Conservation (phyloP, 2,329 filamentous ascomycete species). For the Fusarium robinianum region DNA sequence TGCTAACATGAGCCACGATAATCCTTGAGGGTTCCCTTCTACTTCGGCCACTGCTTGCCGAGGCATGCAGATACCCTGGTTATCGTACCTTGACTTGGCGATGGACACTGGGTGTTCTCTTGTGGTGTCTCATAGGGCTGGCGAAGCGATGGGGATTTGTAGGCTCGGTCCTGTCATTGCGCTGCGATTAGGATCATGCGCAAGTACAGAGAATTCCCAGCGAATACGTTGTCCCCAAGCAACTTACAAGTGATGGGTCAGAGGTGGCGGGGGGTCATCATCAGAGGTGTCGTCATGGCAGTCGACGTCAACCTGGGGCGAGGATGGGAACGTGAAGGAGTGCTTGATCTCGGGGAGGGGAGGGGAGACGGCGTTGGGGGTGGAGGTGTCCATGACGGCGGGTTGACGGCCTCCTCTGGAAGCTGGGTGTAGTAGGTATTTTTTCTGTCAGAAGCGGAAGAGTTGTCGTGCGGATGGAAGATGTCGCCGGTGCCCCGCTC, state of each 20-base stretch:
- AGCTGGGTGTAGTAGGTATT: neutral
- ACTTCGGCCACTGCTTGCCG: neutral
- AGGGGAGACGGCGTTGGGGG: constrained; percentile 16
- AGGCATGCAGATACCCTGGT: neutral
- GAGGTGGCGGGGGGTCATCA: constrained; percentile 38
- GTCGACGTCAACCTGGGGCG: constrained; percentile 40
- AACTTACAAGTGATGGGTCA: constrained; percentile 51
- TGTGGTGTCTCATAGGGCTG: constrained; percentile 62
- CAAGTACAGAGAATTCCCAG: no score
- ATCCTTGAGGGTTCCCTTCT: no score
- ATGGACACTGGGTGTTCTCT: constrained; percentile 60
- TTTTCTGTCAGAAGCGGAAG: neutral
- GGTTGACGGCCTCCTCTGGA: constrained; percentile 2
- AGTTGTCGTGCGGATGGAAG: neutral
- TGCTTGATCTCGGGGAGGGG: constrained; percentile 23
- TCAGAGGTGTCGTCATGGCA: constrained; percentile 35
- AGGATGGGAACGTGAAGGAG: constrained; percentile 36
- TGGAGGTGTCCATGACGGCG: constrained; percentile 32
- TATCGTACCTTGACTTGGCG: constrained; percentile 59
- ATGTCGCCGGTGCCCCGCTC: constrained; percentile 27
- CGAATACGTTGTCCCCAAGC: constrained; percentile 2
- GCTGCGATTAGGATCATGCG: constrained; percentile 6
- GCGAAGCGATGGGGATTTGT: constrained; percentile 47
- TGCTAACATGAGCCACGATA: constrained; percentile 13
- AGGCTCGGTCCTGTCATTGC: constrained; percentile 49